Conservation (phyloP, 2,329 filamentous ascomycete genomes). For the Hawksworthiomyces lignivorus region DNA sequence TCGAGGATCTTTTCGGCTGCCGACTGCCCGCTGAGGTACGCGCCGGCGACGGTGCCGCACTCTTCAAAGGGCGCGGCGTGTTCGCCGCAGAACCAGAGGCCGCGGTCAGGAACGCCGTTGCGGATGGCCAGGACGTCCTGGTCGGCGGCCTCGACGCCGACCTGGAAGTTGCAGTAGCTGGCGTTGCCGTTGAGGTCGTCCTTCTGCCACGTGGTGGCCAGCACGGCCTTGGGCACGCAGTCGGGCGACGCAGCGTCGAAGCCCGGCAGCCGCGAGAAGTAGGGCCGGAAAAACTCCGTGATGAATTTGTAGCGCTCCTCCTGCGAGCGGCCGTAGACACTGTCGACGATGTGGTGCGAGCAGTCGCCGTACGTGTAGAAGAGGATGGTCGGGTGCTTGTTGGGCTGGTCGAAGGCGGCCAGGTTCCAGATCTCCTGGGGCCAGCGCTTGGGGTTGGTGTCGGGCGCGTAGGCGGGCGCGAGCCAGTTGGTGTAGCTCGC, state of each 20-base stretch:
- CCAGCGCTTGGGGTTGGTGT: constrained; percentile 7
- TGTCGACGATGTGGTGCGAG: constrained; percentile 24
- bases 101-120: constrained; percentile 38
- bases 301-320: constrained; percentile 19
- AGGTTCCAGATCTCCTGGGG: constrained; percentile 11
- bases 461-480: constrained; percentile 1
- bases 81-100: constrained; percentile 60
- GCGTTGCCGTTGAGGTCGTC: constrained; percentile 61
- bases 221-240: constrained; percentile 46
- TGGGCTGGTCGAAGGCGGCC: constrained; percentile 1
- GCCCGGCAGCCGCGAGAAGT: constrained; percentile 54
- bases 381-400: constrained; percentile 48
- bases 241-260: constrained; percentile 35
- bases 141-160: constrained; percentile 34
- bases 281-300: constrained; percentile 47
- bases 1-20: constrained; percentile 6
- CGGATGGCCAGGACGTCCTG: constrained; percentile 45
- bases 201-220: constrained; percentile 58
- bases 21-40: constrained; percentile 55
- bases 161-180: constrained; percentile 62
- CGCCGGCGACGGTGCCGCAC: constrained; percentile 56
- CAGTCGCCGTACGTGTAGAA: constrained; percentile 49
- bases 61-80: constrained; percentile 61
- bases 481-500: constrained; percentile 9
- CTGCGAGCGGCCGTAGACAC: constrained; percentile 3